Percentiles rank a stretch among this genome's conserved stretches.
Evolutionary conservation across 73 alveolate species (phyloP).

Genomic region (Paramecium sexaurelia): DNA sequence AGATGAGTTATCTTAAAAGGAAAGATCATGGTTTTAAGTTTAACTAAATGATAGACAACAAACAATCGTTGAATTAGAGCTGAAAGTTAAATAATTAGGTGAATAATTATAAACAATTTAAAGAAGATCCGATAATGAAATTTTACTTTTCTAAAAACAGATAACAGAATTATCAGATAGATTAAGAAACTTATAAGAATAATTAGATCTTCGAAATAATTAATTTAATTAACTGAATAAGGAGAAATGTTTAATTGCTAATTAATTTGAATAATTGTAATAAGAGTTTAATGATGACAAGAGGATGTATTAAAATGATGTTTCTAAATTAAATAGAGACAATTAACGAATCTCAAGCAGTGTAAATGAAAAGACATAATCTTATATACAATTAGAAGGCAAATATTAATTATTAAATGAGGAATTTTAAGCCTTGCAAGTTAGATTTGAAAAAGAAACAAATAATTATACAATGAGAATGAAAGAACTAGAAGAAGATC

Average conservation of each 20-base stretch:
- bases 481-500: not conserved
- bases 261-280: conserved; percentile 3
- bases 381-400: not conserved
- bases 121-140: not conserved
- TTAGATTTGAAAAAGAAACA: conserved; percentile 12
- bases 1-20: not conserved
- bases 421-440: not conserved
- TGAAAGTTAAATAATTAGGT: not conserved
- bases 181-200: not conserved
- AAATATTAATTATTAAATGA: not conserved
- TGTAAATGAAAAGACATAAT: not conserved
- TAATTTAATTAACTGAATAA: not conserved
- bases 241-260: not conserved
- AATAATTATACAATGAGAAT: conserved; percentile 5
- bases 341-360: not conserved
- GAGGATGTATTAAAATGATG: not conserved
- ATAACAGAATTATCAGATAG: not conserved
- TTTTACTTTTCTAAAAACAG: not conserved
- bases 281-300: not conserved
- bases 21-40: conserved; percentile 28
- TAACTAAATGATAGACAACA: not conserved
- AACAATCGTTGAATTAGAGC: not conserved
- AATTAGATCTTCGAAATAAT: not conserved
- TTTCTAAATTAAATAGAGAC: not conserved
- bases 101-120: not conserved